phyloP scores from a whole-genome alignment of 805 yeast species.

The Deakozyma indianensis region DNA sequence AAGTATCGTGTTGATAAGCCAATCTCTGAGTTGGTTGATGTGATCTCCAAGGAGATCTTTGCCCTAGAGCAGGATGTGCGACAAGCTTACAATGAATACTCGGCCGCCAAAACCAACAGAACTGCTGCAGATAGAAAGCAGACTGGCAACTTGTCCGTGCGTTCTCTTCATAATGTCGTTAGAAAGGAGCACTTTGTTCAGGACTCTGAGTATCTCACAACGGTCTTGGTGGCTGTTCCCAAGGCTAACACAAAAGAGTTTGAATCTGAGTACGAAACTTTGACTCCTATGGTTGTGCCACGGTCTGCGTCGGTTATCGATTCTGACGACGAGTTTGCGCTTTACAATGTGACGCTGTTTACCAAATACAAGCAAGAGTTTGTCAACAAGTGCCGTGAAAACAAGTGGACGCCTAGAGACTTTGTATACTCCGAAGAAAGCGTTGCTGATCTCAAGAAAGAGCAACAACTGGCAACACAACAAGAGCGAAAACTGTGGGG shows the following conservation, averaged over 20 bases:
- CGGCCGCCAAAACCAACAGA: constrained; percentile 68
- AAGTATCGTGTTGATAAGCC: constrained; percentile 79
- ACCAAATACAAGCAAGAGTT: constrained; percentile 66
- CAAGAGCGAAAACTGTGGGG: constrained; percentile 54
- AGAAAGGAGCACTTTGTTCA: constrained; percentile 70
- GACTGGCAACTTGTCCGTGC: constrained; percentile 84
- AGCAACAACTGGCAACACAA: constrained; percentile 60
- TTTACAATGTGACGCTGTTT: constrained; percentile 74
- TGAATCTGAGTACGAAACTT: constrained; percentile 55
- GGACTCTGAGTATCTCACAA: constrained; percentile 72
- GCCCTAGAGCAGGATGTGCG: constrained; percentile 78
- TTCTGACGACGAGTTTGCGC: constrained; percentile 55
- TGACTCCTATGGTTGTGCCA: constrained; percentile 77
- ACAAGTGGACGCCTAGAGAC: constrained; percentile 86
- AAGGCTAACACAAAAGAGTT: constrained; percentile 46
- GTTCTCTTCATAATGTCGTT: constrained; percentile 81
- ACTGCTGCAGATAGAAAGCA: constrained; percentile 84
- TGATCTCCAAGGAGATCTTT: constrained; percentile 62
- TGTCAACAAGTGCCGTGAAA: constrained; percentile 58
- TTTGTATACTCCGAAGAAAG: constrained; percentile 71
- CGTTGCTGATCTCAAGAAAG: constrained; percentile 59
- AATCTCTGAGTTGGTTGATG: constrained; percentile 55
- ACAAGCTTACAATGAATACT: constrained; percentile 58
- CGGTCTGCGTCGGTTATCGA: constrained; percentile 64
- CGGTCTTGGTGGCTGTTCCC: constrained; percentile 84